Percentiles rank a stretch among this genome's conserved stretches.
Evolutionary conservation across 129 eudicot species (phyloP).

Genomic region (Chrysanthemum seticuspe): DNA sequence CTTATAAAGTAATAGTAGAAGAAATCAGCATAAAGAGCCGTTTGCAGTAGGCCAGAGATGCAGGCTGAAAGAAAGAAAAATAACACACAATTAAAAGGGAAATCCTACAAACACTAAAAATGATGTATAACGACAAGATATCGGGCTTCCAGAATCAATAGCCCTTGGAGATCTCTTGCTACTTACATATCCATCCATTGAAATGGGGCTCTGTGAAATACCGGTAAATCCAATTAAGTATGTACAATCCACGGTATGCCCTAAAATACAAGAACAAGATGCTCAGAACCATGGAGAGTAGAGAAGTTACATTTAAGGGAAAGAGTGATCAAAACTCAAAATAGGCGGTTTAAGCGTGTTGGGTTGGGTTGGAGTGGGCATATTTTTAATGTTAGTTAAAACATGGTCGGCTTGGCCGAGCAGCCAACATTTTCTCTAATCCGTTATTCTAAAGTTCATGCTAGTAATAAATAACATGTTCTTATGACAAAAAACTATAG

Average conservation of each 20-base stretch:
- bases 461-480: no score
- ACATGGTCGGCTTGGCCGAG: not conserved
- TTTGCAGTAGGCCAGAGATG: constrained; percentile 76
- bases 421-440: not conserved
- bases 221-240: constrained; percentile 90
- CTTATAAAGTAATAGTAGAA: constrained; percentile 89
- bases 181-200: constrained; percentile 75
- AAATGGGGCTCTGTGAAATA: constrained; percentile 61
- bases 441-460: not conserved
- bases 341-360: no score
- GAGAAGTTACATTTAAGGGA: not conserved
- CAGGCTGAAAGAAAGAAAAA: constrained; percentile 48
- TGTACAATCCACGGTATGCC: constrained; percentile 82
- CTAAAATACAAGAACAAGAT: constrained; percentile 37
- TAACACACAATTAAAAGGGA: not conserved
- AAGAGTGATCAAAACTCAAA: no score
- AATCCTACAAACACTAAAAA: not conserved
- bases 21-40: constrained; percentile 91
- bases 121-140: not conserved
- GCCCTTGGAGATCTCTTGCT: not conserved
- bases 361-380: not conserved
- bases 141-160: not conserved
- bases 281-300: constrained; percentile 1
- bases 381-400: not conserved
- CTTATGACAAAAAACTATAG: no score